Evolutionary conservation across 768 basidiomycete genomes (phyloP).

Genomic region (Tylopilus cervinicoccineus): DNA sequence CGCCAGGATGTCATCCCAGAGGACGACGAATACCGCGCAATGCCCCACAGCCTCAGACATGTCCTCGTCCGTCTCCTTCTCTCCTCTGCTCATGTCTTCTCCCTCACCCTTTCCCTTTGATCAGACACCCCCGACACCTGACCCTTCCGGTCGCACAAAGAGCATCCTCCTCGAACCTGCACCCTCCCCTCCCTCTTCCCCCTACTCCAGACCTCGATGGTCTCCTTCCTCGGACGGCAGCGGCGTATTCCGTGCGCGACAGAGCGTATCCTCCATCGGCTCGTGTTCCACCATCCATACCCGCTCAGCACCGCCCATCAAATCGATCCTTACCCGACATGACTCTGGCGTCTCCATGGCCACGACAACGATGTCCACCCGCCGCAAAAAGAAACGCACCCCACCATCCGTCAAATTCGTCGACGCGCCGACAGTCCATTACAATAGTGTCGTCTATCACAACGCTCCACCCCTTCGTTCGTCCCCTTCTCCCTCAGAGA

Average conservation of each 20-base stretch:
- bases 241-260: conserved; percentile 25
- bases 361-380: conserved; percentile 24
- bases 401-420: conserved; percentile 64
- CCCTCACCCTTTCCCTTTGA: background rate
- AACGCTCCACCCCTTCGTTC: conserved; percentile 15
- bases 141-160: conserved; percentile 6
- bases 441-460: conserved; percentile 23
- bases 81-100: conserved; percentile 1
- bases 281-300: conserved; percentile 30
- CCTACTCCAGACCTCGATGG: conserved; percentile 19
- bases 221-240: conserved; percentile 13
- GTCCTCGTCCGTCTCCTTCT: conserved; percentile 24
- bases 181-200: conserved; percentile 11
- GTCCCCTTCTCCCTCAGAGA: conserved; percentile 10
- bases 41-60: conserved; percentile 29
- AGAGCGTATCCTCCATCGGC: conserved; percentile 38
- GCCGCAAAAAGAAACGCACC: conserved; percentile 30
- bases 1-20: conserved; percentile 28
- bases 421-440: conserved; percentile 60
- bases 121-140: conserved; percentile 24
- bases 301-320: conserved; percentile 29
- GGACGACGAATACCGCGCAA: conserved; percentile 25
- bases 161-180: conserved; percentile 29
- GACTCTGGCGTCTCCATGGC: conserved; percentile 45
- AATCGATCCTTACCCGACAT: conserved; percentile 57